Evolutionary conservation across 257 asterid species (phyloP).

Genomic region (Solanum pinnatisectum): DNA sequence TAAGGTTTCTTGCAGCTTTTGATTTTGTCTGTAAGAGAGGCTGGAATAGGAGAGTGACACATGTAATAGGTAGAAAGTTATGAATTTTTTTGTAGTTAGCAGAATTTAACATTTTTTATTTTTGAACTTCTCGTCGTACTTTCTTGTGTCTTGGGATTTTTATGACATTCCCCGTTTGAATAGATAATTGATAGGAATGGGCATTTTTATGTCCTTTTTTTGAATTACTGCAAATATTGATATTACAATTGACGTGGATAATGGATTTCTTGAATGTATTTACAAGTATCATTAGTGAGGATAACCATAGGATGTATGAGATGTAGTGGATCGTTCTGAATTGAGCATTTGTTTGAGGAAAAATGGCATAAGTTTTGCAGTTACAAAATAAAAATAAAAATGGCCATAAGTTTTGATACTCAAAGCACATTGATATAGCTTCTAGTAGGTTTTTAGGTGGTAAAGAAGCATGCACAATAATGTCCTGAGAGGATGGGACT

Average conservation of each 20-base stretch:
- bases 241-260: neutral
- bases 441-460: neutral
- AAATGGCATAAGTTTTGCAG: neutral
- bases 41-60: neutral
- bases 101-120: neutral
- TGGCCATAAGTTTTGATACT: neutral
- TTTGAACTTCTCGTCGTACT: neutral
- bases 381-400: neutral
- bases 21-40: neutral
- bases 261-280: neutral
- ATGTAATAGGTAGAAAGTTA: neutral
- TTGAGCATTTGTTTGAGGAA: neutral
- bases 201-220: neutral
- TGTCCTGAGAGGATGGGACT: neutral
- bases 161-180: neutral
- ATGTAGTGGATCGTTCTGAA: neutral
- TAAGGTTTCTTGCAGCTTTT: neutral
- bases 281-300: neutral
- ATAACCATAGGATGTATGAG: neutral
- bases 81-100: neutral
- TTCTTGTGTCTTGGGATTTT: neutral
- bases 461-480: neutral
- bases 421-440: neutral
- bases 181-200: neutral
- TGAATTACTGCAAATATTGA: neutral